These are phyloP conservation scores for Lithohypha guttulata DNA, from an alignment of 2,329 filamentous ascomycete species.

Conservation along the genomic window DNA sequence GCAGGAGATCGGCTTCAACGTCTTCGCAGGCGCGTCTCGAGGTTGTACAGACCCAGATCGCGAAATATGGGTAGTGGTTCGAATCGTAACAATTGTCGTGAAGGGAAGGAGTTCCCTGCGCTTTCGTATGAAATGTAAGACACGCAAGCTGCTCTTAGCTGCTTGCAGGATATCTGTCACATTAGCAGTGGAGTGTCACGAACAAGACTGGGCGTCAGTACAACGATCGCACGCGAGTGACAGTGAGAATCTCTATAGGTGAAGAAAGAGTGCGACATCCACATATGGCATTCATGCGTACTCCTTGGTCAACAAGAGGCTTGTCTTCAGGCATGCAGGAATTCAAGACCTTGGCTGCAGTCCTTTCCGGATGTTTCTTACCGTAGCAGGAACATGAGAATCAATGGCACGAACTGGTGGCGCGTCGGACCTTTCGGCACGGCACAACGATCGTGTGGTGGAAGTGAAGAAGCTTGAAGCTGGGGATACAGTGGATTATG, in stretches of 20 bases:
- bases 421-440: background rate
- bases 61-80: no score
- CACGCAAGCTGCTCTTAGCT: no score
- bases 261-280: no score
- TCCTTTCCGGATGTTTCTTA: background rate
- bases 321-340: no score
- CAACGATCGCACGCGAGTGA: no score
- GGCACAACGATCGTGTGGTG: background rate
- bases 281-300: no score
- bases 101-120: constrained; percentile 7
- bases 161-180: background rate
- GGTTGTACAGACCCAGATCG: background rate
- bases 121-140: constrained; percentile 8
- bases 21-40: background rate
- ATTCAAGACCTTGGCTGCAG: constrained; percentile 3
- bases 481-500: background rate
- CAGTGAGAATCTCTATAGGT: no score
- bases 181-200: constrained; percentile 1
- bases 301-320: no score
- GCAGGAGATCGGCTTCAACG: constrained; percentile 4
- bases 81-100: no score
- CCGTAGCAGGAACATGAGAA: background rate
- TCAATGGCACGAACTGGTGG: no score
- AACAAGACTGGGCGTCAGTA: constrained; percentile 1
- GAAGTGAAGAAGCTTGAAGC: constrained; percentile 6